Evolutionary conservation across 140 eudicot genomes (phyloP), one percentile per base, ranked within the genome.

Genomic region (Flaveria floridana): DNA sequence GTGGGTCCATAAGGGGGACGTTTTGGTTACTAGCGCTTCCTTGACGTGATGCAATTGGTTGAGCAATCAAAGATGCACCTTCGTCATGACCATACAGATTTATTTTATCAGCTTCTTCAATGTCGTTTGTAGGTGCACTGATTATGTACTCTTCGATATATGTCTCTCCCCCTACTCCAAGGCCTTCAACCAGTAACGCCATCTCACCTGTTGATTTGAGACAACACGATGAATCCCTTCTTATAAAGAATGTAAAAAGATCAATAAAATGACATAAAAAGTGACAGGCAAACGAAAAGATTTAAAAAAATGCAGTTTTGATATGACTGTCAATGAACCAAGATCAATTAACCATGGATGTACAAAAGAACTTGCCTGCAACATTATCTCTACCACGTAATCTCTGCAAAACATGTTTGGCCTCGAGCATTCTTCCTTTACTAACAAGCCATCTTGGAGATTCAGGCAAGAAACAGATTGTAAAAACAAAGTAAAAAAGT

Each of bases 171-270:
- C 90, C 95, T 70, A 88, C 85, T 80, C 72, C 88, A 44, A 88
- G 90, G 11, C 95, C 95, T 80, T 88, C 95, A 42, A 88, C 91
- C 37, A 86, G 90, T 75, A 88, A 69, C 14, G 89, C 90, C 88
- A 88, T 81, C 78, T 88, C 95, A 46, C 83, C 93, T 87, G 88
- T 82, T 34, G 23, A 71, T 46, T 53, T 28, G 26, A 68, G 41
- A 74, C 50, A 44, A 50, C 26, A 34, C 41, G 1, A 34, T 34
- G 41, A 5, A 34, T 5, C 41, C 7, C 41, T 34, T 20, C 15
- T 4, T 7, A 64, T 0, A 26, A 50, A 16, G 13, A 44, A 44
- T 44, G 50, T 9, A 44, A 44, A 44, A 44, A 44, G 13, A 11
- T 8, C 13, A 44, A 44, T 10, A 25, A 19, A 55, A 34, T 3